These are phyloP conservation scores for Malassezia brasiliensis DNA, from an alignment of 1,284 basidiomycete species.

Conservation along the genomic window DNA sequence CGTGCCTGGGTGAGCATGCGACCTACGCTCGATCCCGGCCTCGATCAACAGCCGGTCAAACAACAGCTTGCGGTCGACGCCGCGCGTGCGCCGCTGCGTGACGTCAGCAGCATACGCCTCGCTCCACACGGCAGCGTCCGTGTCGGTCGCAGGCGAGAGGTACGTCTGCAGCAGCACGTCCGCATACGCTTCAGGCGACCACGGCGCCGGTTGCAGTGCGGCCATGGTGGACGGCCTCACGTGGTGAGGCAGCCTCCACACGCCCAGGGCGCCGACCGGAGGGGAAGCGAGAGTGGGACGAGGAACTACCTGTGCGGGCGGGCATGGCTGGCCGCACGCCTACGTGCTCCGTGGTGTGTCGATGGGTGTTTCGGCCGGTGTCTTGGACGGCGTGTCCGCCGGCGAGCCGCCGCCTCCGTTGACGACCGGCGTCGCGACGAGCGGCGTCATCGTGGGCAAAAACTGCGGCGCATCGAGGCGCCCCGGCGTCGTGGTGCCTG, in stretches of 20 bases:
- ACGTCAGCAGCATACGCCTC: conserved; percentile 7
- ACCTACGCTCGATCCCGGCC: conserved; percentile 2
- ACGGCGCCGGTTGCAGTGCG: neutral
- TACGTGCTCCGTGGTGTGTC: no score
- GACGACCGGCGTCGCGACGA: conserved; percentile 14
- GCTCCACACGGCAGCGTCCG: neutral
- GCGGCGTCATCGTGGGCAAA: conserved; percentile 16
- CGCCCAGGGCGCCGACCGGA: no score
- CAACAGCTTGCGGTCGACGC: neutral
- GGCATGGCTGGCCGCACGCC: no score
- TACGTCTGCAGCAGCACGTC: conserved; percentile 10
- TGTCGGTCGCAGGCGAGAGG: conserved; percentile 1
- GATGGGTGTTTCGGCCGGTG: neutral
- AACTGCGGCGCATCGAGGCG: conserved; percentile 5
- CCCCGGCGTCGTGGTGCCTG: conserved; percentile 36
- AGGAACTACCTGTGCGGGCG: no score
- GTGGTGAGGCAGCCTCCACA: no score
- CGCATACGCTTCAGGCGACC: conserved; percentile 15
- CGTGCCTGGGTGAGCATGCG: neutral
- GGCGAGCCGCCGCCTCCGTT: neutral
- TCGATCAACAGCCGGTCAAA: conserved; percentile 10
- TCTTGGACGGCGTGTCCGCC: neutral
- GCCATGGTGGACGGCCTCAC: neutral
- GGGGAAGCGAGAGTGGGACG: no score
- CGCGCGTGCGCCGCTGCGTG: conserved; percentile 2